phyloP scores from a whole-genome alignment of 768 basidiomycete species.

The Nidularia pulvinata region DNA sequence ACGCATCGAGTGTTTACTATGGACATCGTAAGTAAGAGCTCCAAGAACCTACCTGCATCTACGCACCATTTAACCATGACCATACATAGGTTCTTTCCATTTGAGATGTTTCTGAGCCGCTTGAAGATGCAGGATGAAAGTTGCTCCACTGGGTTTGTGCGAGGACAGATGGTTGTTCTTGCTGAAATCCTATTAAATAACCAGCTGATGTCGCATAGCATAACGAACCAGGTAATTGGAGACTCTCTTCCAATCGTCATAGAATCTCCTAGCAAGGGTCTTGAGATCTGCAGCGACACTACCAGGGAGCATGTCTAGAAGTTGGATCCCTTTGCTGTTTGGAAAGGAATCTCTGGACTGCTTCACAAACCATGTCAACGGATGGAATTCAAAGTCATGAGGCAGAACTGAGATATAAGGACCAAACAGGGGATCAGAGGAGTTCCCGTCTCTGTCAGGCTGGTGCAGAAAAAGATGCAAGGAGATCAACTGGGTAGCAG shows the following conservation, averaged over 20 bases:
- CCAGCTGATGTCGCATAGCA: background rate
- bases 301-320: slow-evolving; percentile 50
- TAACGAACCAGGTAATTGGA: slow-evolving; percentile 51
- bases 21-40: slow-evolving; percentile 3
- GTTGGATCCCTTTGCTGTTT: slow-evolving; percentile 10
- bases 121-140: background rate
- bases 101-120: background rate
- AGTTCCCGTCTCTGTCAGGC: slow-evolving; percentile 36
- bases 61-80: slow-evolving; percentile 90
- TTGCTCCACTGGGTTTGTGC: background rate
- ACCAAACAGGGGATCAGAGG: slow-evolving; percentile 57
- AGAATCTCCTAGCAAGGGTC: slow-evolving; percentile 45
- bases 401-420: slow-evolving; percentile 86
- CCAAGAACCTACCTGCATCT: slow-evolving; percentile 4
- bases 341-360: slow-evolving; percentile 2
- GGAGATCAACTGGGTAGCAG: slow-evolving; percentile 76
- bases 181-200: slow-evolving; percentile 13
- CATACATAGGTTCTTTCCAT: slow-evolving; percentile 63
- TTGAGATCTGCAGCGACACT: slow-evolving; percentile 38
- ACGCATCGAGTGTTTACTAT: slow-evolving; percentile 93
- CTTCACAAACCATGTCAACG: slow-evolving; percentile 68
- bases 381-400: slow-evolving; percentile 71
- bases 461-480: slow-evolving; percentile 77
- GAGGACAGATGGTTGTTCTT: slow-evolving; percentile 5
- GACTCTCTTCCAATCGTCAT: slow-evolving; percentile 57